phyloP scores from a whole-genome alignment of 78 protist genomes.

The Cavenderia fasciculata region DNA sequence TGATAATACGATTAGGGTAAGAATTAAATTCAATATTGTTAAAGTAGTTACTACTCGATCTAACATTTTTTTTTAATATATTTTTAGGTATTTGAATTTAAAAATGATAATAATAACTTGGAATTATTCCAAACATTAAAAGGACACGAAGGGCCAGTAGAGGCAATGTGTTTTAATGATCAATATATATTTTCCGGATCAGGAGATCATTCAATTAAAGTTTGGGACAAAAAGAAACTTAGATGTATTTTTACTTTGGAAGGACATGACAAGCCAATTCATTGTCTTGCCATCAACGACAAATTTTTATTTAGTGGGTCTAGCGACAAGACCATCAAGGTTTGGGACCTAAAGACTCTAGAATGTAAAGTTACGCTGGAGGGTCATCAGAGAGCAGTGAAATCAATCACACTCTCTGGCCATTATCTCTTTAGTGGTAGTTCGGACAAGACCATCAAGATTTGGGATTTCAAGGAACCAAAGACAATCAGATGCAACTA shows the following conservation, averaged over 20 bases:
- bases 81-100: constrained; percentile 43
- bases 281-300: constrained; percentile 49
- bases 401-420: constrained; percentile 54
- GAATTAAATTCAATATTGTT: no score
- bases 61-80: not conserved
- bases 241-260: constrained; percentile 74
- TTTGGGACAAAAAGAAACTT: constrained; percentile 69
- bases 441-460: constrained; percentile 75
- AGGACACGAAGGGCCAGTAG: constrained; percentile 78
- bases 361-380: constrained; percentile 69
- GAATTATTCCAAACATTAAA: constrained; percentile 35
- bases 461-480: constrained; percentile 84
- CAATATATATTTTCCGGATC: constrained; percentile 51
- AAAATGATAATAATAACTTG: constrained; percentile 27
- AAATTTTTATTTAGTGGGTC: constrained; percentile 69
- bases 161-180: constrained; percentile 69
- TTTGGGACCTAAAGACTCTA: constrained; percentile 71
- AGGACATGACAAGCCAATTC: constrained; percentile 70
- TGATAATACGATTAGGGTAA: constrained; percentile 56
- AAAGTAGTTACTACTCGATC: no score
- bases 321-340: constrained; percentile 74
- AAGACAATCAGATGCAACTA: constrained; percentile 62
- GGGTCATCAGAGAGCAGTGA: constrained; percentile 64
- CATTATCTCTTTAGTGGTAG: constrained; percentile 76
- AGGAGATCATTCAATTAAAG: constrained; percentile 62